Base-by-base conservation (phyloP, 805 yeast genomes). In the Saccharomyces kudriavzevii region DNA sequence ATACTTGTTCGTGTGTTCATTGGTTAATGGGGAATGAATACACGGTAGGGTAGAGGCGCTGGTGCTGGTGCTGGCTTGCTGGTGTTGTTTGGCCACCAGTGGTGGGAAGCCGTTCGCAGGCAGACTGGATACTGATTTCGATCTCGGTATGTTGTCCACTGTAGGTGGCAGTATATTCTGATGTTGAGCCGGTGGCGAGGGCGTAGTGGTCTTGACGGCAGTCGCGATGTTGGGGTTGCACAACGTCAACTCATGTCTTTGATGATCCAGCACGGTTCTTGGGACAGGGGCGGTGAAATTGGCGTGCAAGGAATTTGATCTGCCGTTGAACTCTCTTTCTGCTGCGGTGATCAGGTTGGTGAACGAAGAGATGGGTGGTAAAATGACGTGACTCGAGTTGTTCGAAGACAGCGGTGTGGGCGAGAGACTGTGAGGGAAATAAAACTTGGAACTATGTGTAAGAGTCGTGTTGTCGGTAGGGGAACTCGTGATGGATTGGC, bases 301-400 rank as follows among this genome's bases (percentile, higher is more conserved):
- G 49, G 45, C 50, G 6, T 48, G 40, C 24, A 35, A 20, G 13
- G 43, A 35, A 13, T 35, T 35, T 35, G 27, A 28, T 27, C 28
- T 30, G 28, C 25, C 25, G 9, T 29, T 50, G 40, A 59, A 63
- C 49, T 64, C 64, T 30, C 57, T 56, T 46, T 62, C 67, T 1
- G 68, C 69, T 20, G 65, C 68, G 31, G 60, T 56, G 17, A 67
- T 56, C 24, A 67, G 53, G 48, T 56, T 60, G 47, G 66, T 69
- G 52, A 67, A 67, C 3, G 70, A 66, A 4, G 69, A 64, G 17
- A 66, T 65, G 13, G 68, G 68, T 14, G 68, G 68, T 40, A 65
- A 54, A 5, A 54, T 35, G 22, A 56, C 57, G 35, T 56, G 59
- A 20, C 49, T 45, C 13, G 43, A 35, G 43, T 24, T 35, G 24